Conservation (phyloP, 2,329 filamentous ascomycete genomes). For the Colletotrichum ledebouriae region DNA sequence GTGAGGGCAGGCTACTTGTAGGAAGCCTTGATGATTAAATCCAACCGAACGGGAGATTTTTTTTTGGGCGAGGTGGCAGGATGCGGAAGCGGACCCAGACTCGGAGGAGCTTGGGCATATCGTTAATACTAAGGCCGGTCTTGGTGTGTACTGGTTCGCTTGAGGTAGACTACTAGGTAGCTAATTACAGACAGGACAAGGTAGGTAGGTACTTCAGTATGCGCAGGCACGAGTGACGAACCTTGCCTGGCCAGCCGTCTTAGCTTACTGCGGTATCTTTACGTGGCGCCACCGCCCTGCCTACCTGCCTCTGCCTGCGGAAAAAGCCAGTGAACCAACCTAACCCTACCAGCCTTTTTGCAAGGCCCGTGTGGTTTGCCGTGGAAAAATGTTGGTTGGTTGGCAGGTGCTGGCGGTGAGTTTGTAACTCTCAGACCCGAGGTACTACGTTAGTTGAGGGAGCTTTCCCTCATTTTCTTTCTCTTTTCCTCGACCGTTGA, state of each 20-base stretch:
- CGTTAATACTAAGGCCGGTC: conserved; percentile 25
- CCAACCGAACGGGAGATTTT: conserved; percentile 29
- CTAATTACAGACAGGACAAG: not conserved
- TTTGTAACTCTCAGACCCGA: conserved; percentile 19
- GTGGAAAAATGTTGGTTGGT: conserved; percentile 10
- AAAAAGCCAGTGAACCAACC: too few relatives aligned
- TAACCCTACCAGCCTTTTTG: not conserved
- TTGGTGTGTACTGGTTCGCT: conserved; percentile 19
- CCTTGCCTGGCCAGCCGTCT: conserved; percentile 3
- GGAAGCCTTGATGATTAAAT: conserved; percentile 32
- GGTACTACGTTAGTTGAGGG: too few relatives aligned
- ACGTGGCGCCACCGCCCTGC: conserved; percentile 30
- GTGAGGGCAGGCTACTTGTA: conserved; percentile 1
- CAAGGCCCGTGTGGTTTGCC: not conserved
- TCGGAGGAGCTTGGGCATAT: conserved; percentile 37
- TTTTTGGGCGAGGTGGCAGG: conserved; percentile 42
- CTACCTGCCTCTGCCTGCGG: not conserved
- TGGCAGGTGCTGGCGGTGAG: conserved; percentile 24
- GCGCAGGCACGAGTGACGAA: not conserved
- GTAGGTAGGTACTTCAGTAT: conserved; percentile 2
- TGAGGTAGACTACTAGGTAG: not conserved
- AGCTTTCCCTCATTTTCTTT: conserved; percentile 1
- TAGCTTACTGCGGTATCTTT: conserved; percentile 30
- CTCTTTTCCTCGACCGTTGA: not conserved
- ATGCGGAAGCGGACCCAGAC: conserved; percentile 33